Base-by-base conservation (phyloP, 257 asterid genomes). In the Scutellaria baicalensis region DNA sequence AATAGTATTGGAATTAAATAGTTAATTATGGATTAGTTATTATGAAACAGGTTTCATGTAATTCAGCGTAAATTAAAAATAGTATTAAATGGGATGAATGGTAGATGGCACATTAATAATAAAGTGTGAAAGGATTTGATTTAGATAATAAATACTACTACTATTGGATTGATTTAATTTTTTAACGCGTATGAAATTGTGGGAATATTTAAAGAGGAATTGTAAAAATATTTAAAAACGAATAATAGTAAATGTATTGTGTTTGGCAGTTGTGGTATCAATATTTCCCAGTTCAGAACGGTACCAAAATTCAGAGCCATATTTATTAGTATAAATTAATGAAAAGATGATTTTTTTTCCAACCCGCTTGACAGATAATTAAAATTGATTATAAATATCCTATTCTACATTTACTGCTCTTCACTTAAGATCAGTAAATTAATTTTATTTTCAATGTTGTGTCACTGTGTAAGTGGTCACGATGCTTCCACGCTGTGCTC, bases 201-300 rank as follows among this genome's bases (percentile, higher is more conserved):
- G 14, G 14, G 39, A 9, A 21, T 54, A 21, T 21, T 9, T 11
- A 21, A 27, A 27, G 2, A 27, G 33, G 33, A 27, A 27, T 27
- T 23, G 61, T 27, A 3, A 12, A 27, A 10, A 33, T 14, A 56
- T 64, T 69, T 17, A 50, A 49, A 51, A 39, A 21, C 18, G 61
- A 49, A 67, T 4, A 63, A 69, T 12, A 69, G 77, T 69, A 57
- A 73, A 78, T 78, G 82, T 58, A 64, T 50, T 12, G 60, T 8
- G 59, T 50, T 64, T 14, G 79, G 83, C 83, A 43, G 77, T 74
- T 74, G 83, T 33, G 73, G 71, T 51, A 49, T 74, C 59, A 79
- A 45, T 74, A 69, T 74, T 70, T 74, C 70, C 75, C 83, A 42
- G 79, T 64, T 64, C 76, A 74, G 71, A 69, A 43, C 18, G 16